phyloP scores from a whole-genome alignment of 73 alveolate species.

The Paramecium tetraurelia region DNA sequence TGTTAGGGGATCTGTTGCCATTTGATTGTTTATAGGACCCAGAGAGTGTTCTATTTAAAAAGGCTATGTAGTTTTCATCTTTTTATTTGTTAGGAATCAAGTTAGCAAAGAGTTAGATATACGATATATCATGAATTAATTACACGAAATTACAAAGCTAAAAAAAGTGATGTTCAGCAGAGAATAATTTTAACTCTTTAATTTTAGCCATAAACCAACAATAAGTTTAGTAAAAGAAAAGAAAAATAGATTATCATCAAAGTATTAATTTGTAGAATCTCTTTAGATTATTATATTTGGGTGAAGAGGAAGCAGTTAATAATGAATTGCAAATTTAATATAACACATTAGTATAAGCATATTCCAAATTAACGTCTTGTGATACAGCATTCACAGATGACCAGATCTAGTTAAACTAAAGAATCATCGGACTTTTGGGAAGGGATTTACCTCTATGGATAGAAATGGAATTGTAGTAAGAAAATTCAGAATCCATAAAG shows the following conservation, averaged over 20 bases:
- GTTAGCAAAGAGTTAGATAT: neutral
- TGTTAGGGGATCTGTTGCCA: neutral
- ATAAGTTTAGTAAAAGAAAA: neutral
- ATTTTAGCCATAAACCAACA: conserved; percentile 18
- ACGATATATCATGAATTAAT: neutral
- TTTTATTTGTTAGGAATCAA: neutral
- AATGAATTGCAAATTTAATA: neutral
- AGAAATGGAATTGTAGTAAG: neutral
- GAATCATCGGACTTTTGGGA: neutral
- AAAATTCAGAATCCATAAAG: neutral
- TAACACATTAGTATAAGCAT: neutral
- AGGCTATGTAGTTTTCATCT: neutral
- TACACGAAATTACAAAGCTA: conserved; percentile 11
- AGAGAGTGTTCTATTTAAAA: neutral
- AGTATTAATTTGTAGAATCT: neutral
- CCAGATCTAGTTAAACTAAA: neutral
- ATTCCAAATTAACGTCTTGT: neutral
- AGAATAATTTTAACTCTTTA: neutral
- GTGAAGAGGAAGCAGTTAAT: neutral
- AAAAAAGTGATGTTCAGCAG: neutral
- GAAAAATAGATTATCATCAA: neutral
- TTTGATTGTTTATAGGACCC: neutral
- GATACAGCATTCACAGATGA: neutral
- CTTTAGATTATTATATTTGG: neutral
- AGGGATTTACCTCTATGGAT: neutral